Evolutionary conservation across 2,329 filamentous ascomycete genomes (phyloP), one percentile per base, ranked within the genome.

Genomic region (Trichoderma arundinaceum): DNA sequence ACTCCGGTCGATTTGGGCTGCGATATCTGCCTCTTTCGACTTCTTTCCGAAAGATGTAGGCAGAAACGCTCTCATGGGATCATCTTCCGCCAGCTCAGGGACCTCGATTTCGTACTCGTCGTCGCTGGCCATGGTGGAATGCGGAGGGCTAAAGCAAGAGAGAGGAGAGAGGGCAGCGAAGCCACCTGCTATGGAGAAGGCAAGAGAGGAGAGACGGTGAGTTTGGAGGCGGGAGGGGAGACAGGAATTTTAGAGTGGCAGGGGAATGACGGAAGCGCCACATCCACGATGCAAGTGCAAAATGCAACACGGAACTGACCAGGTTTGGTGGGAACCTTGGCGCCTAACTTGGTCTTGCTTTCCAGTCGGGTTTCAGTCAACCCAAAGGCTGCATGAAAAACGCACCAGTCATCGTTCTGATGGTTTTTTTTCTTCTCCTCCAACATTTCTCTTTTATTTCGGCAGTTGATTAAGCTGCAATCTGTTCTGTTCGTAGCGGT

Each of bases 21-120:
- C 86, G 69, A 94, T 83, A 77, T 96, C 88, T 71, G 91, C 82
- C 69, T 89, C 86, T 71, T 87, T 89, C 43, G 88, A 84, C 75
- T 91, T 90, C 77, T 94, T 96, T 60, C 94, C 94, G 75, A 98
- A 97, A 0, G 92, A 87, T 2, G 88, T 83, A 0, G 94, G 94
- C 67, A 97, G 80, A 74, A 93, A 96, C 58, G 87, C 84, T 73
- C 89, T 86, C 83, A 94, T 85, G 46, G 89, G 88, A 69, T 92
- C 90, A 74, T 92, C 86, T 19, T 79, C 80, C 39, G 84, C 82
- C 67, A 89, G 72, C 39, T 82, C 81, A 17, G 84, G 82, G 35
- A 69, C 73, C 71, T 88, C 85, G 48, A 89, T 79, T 68, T 85
- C 81, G 71, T 83, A 80, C 53, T 89, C 86, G 60, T 87, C 85